phyloP scores from a whole-genome alignment of 2,329 filamentous ascomycete species.

The Phyllosticta citribraziliensis region DNA sequence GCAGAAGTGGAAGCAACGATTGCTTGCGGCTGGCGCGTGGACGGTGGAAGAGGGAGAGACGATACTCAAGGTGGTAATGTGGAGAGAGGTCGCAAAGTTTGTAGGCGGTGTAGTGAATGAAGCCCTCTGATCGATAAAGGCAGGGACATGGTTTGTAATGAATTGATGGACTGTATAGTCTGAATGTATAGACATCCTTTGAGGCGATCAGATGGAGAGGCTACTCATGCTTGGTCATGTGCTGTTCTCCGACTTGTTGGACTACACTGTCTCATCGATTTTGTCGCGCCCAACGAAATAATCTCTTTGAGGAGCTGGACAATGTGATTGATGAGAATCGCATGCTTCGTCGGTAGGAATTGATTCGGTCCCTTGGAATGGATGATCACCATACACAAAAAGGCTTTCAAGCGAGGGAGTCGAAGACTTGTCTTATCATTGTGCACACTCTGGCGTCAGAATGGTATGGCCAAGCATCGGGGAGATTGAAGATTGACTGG shows the following conservation, averaged over 20 bases:
- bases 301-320: too few relatives aligned
- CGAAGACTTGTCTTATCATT: neutral
- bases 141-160: neutral
- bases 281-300: neutral
- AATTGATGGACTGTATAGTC: neutral
- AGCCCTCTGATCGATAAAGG: neutral
- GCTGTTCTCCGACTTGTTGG: neutral
- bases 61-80: conserved; percentile 67
- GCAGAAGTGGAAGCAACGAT: conserved; percentile 57
- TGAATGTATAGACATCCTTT: neutral
- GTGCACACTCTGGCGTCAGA: neutral
- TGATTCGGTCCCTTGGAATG: neutral
- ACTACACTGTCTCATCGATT: neutral
- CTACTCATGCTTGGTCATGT: neutral
- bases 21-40: conserved; percentile 67
- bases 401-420: neutral
- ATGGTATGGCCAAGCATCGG: neutral
- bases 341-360: neutral
- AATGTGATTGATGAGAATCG: neutral
- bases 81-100: conserved; percentile 59
- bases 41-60: conserved; percentile 67
- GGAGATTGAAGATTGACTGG: neutral
- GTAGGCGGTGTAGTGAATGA: conserved; percentile 28
- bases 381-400: neutral
- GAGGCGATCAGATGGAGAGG: neutral